Evolutionary conservation across 164 flowering plant genomes (phyloP).

Genomic region (Nymphaea colorata): DNA sequence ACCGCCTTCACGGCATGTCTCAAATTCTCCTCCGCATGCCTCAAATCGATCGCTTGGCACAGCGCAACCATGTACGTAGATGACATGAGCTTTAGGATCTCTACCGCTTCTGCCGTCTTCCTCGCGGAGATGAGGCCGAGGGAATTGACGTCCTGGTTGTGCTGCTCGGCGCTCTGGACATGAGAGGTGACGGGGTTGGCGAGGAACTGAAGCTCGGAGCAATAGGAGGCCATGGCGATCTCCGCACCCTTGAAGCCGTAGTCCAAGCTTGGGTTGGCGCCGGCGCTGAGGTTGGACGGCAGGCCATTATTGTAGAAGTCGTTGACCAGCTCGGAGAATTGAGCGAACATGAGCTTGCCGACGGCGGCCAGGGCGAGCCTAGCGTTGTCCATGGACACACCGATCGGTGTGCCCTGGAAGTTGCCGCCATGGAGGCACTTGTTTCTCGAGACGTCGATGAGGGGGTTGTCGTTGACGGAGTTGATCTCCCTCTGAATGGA

Average conservation of each 20-base stretch:
- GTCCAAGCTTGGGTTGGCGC: conserved; percentile 1
- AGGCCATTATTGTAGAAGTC: conserved; percentile 1
- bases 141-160: conserved; percentile 1
- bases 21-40: conserved; percentile 3
- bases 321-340: conserved; percentile 1
- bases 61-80: not conserved
- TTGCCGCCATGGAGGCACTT: conserved; percentile 14
- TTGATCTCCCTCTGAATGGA: conserved; percentile 12
- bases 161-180: conserved; percentile 5
- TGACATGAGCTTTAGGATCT: conserved; percentile 1
- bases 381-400: conserved; percentile 13
- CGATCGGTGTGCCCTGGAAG: conserved; percentile 16
- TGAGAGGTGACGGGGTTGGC: not conserved
- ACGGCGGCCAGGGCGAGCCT: conserved; percentile 7
- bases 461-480: conserved; percentile 14
- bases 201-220: conserved; percentile 1
- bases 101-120: not conserved
- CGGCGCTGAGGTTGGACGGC: not conserved
- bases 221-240: not conserved
- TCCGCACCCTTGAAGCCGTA: conserved; percentile 1
- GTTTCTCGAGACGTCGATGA: conserved; percentile 12
- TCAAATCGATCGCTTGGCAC: conserved; percentile 1
- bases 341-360: conserved; percentile 2
- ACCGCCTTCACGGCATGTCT: not conserved
- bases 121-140: not conserved